Evolutionary conservation across 495 filamentous ascomycete species (phyloP).

Genomic region (Penicillium egyptiacum): DNA sequence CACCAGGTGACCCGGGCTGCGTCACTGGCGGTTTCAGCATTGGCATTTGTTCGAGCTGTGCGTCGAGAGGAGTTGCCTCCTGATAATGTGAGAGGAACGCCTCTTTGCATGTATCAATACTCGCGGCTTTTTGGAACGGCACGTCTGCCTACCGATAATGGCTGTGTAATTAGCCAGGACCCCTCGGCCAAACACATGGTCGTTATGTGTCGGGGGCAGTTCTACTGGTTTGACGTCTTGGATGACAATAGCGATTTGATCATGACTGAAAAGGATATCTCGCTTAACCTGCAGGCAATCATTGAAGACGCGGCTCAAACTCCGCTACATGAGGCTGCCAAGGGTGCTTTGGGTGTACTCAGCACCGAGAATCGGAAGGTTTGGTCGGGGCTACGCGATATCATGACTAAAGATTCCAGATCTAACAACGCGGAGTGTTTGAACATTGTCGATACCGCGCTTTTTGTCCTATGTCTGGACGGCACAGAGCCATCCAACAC

Average conservation of each 20-base stretch:
- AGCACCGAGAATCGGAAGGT: slow-evolving; percentile 95
- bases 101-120: slow-evolving; percentile 97
- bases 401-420: slow-evolving; percentile 78
- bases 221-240: slow-evolving; percentile 98
- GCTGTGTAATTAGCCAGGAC: slow-evolving; percentile 94
- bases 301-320: slow-evolving; percentile 85
- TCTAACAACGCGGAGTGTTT: slow-evolving; percentile 96
- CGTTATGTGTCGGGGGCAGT: slow-evolving; percentile 93
- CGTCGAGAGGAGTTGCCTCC: slow-evolving; percentile 90
- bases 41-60: slow-evolving; percentile 91
- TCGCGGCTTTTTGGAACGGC: slow-evolving; percentile 94
- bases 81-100: slow-evolving; percentile 77
- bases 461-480: slow-evolving; percentile 91
- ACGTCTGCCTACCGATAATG: slow-evolving; percentile 89
- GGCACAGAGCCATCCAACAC: slow-evolving; percentile 79
- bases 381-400: slow-evolving; percentile 89
- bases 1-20: slow-evolving; percentile 95
- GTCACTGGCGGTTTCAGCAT: slow-evolving; percentile 83
- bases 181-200: slow-evolving; percentile 85
- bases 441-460: slow-evolving; percentile 88
- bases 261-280: slow-evolving; percentile 95
- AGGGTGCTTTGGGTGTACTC: slow-evolving; percentile 87
- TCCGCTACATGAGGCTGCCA: slow-evolving; percentile 90
- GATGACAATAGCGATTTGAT: slow-evolving; percentile 93
- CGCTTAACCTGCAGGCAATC: slow-evolving; percentile 88